Evolutionary conservation across 257 asterid genomes (phyloP).

Genomic region (Solanum bulbocastanum): DNA sequence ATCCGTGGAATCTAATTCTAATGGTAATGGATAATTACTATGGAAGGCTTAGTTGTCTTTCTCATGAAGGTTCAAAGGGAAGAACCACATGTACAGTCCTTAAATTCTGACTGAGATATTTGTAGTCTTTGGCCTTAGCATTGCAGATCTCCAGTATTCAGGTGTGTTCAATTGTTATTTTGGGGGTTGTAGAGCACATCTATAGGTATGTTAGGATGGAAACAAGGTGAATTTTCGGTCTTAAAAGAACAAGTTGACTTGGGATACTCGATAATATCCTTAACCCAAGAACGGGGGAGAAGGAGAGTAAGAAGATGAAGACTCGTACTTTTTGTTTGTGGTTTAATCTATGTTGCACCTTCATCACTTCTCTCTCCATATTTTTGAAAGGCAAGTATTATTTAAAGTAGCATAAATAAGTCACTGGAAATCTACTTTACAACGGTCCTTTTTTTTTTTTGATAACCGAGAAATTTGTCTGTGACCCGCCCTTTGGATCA

Average conservation of each 20-base stretch:
- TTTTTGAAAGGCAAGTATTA: neutral
- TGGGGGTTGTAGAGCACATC: neutral
- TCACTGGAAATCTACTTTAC: neutral
- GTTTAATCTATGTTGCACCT: neutral
- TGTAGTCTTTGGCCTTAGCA: neutral
- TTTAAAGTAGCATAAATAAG: too few species aligned
- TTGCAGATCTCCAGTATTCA: neutral
- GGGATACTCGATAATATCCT: neutral
- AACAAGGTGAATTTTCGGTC: neutral
- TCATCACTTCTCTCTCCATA: neutral
- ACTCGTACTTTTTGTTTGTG: neutral
- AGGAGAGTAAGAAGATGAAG: neutral
- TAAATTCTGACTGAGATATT: neutral
- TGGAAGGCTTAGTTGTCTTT: neutral
- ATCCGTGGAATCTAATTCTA: neutral
- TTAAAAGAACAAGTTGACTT: neutral
- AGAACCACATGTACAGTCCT: neutral
- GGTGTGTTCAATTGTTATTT: neutral
- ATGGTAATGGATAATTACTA: neutral
- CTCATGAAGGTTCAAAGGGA: neutral
- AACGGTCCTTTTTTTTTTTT: neutral
- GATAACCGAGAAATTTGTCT: too few species aligned
- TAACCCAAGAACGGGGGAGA: neutral
- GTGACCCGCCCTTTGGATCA: too few species aligned
- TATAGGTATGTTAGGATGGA: neutral